These are phyloP conservation scores for Fusarium pseudograminearum DNA, from an alignment of 2,329 filamentous ascomycete species.

Conservation along the genomic window DNA sequence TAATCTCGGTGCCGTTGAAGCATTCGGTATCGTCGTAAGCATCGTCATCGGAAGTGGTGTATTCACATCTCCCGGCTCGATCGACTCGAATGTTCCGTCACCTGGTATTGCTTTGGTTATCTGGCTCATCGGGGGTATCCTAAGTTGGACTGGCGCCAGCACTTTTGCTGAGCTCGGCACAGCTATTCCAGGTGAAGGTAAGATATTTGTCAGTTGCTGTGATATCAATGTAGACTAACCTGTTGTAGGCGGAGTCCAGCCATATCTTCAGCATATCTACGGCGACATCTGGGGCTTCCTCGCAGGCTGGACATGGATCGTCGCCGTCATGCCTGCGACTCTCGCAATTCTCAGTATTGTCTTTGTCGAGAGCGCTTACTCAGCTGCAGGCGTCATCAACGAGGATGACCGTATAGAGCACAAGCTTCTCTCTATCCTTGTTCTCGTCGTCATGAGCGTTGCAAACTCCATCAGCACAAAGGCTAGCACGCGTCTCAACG, in stretches of 20 bases:
- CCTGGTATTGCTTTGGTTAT: slow-evolving; percentile 68
- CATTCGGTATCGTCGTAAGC: slow-evolving; percentile 71
- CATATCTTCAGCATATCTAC: slow-evolving; percentile 71
- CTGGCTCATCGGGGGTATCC: slow-evolving; percentile 70
- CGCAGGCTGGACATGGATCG: slow-evolving; percentile 74
- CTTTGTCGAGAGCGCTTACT: slow-evolving; percentile 71
- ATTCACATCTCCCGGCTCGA: slow-evolving; percentile 72
- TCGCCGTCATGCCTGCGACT: slow-evolving; percentile 73
- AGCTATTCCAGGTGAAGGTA: slow-evolving; percentile 70
- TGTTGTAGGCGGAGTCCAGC: slow-evolving; percentile 67
- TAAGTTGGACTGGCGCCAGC: slow-evolving; percentile 73
- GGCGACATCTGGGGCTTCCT: slow-evolving; percentile 72
- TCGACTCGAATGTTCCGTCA: slow-evolving; percentile 73
- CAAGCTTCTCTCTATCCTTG: slow-evolving; percentile 64
- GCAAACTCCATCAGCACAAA: slow-evolving; percentile 69
- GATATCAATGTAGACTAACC: not conserved
- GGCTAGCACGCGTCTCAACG: slow-evolving; percentile 66
- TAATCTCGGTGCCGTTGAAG: slow-evolving; percentile 61
- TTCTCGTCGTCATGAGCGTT: slow-evolving; percentile 60
- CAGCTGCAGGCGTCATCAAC: slow-evolving; percentile 61
- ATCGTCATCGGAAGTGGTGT: slow-evolving; percentile 74
- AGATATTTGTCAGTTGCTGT: slow-evolving; percentile 8
- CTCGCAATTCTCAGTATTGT: slow-evolving; percentile 74
- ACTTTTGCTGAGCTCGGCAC: slow-evolving; percentile 74
- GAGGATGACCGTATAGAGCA: slow-evolving; percentile 58